Evolutionary conservation across 441 rosid genomes (phyloP).

Genomic region (Breynia disticha): DNA sequence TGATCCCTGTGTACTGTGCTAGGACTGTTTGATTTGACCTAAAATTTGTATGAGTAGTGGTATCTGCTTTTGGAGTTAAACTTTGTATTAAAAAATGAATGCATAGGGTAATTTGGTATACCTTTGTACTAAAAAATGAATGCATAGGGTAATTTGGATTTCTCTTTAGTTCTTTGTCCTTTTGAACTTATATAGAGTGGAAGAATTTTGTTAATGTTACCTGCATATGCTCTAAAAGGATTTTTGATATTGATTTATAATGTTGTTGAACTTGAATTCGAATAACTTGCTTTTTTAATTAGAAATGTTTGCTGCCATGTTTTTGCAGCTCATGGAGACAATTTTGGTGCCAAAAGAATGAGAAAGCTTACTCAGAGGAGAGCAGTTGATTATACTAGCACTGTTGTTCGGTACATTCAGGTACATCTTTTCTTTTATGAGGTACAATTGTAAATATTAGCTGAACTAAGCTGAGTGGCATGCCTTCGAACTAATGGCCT

Average conservation of each 20-base stretch:
- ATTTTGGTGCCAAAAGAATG: conserved; percentile 78
- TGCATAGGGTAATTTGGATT: too few species aligned
- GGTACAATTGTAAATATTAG: background rate
- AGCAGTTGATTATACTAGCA: conserved; percentile 92
- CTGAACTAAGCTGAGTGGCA: background rate
- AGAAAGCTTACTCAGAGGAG: conserved; percentile 89
- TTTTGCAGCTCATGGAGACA: conserved; percentile 52
- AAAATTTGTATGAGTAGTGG: too few species aligned
- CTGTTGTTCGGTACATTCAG: conserved; percentile 84
- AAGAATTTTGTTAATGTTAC: background rate
- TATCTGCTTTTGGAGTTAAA: too few species aligned
- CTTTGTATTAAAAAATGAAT: too few species aligned
- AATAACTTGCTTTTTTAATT: background rate
- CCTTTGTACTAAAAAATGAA: too few species aligned
- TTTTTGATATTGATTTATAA: background rate
- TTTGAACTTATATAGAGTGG: too few species aligned
- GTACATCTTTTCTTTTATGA: conserved; percentile 20
- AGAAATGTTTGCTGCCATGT: background rate
- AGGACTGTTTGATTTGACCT: too few species aligned
- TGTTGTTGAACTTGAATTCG: too few species aligned
- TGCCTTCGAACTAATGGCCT: background rate
- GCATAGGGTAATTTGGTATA: too few species aligned
- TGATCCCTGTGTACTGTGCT: too few species aligned
- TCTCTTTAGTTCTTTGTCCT: too few species aligned
- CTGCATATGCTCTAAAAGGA: background rate